These are phyloP conservation scores for Saccharum officinarum DNA, from an alignment of 176 grass and related monocot genomes.

Conservation along the genomic window DNA sequence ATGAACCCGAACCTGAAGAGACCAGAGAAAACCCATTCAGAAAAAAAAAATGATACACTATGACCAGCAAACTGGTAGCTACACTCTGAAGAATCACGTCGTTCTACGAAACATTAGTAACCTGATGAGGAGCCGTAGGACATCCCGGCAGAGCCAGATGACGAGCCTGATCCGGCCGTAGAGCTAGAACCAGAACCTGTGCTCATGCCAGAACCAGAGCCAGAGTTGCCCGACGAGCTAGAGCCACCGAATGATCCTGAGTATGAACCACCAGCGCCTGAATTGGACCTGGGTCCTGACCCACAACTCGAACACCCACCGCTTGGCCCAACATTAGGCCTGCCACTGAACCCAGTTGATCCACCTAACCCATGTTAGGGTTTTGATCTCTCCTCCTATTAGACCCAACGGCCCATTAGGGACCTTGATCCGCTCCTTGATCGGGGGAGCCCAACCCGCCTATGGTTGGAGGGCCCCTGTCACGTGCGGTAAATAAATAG, in stretches of 20 bases:
- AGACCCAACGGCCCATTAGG: too few species aligned
- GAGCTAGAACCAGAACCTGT: slow-evolving; percentile 8
- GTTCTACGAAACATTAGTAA: not conserved
- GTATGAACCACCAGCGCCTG: not conserved
- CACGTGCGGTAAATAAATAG: too few species aligned
- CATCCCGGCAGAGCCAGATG: slow-evolving; percentile 19
- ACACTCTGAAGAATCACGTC: not conserved
- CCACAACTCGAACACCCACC: slow-evolving; percentile 24
- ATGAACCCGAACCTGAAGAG: slow-evolving; percentile 21
- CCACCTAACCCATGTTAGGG: too few species aligned
- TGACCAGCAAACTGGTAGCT: too few species aligned
- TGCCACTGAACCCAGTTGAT: not conserved
- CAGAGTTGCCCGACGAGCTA: slow-evolving; percentile 3
- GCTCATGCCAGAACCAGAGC: not conserved
- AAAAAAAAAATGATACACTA: too few species aligned
- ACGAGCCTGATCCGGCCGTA: not conserved
- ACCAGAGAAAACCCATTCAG: not conserved
- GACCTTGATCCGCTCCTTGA: too few species aligned
- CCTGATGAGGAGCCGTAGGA: slow-evolving; percentile 45
- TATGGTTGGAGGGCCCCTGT: too few species aligned
- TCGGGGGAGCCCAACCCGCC: too few species aligned
- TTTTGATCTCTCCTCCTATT: too few species aligned
- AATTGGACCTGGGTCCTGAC: not conserved
- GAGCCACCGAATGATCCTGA: slow-evolving; percentile 17
- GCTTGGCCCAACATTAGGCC: slow-evolving; percentile 17